Base-by-base conservation (phyloP, 768 basidiomycete genomes). In the Calocera viscosa region DNA sequence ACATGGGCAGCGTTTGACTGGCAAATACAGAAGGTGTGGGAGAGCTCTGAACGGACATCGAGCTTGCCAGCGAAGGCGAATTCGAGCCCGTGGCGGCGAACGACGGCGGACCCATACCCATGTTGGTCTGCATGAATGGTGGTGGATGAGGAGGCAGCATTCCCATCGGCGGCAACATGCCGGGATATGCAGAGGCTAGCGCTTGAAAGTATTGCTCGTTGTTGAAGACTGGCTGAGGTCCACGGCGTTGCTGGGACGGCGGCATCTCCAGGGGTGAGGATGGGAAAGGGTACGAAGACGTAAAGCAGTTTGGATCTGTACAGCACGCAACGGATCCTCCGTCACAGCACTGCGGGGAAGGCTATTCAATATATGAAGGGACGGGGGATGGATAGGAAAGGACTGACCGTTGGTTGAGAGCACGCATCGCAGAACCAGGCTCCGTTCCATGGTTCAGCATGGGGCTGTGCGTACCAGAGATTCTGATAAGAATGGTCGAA, bases 1-100 rank as follows among this genome's bases (percentile, higher is more conserved):
- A 73, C 70, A 90, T 85, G 5, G 74, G 66, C 41, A 67, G 68
- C 19, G 35, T 53, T n/a, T 26, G 53, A 11, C 14, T 16, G 24
- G 24, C 19, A 22, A 5, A 60, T 32, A 19, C 30, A 32, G 53
- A 60, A 28, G 53, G 53, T 2, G 53, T 32, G 2, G 53, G 53
- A 22, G 53, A 60, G 53, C 53, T 60, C 53, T 60, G 53, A 5
- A 60, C 26, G 53, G 53, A 60, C 53, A 47, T 47, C 43, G 43
- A 47, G 43, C 53, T 32, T 26, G 30, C 53, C 26, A 60, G 30
- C 11, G 53, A 60, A 16, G 53, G 53, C 24, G 53, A 28, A 26
- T 32, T 26, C 7, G 53, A 60, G 24, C 53, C 53, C 5, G 53
- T 26, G 14, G 14, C 14, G 5, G 53, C 8, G 30, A 60, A 60